Base-by-base conservation (phyloP, 1,284 basidiomycete species). In the Leccinum angustisporum region DNA sequence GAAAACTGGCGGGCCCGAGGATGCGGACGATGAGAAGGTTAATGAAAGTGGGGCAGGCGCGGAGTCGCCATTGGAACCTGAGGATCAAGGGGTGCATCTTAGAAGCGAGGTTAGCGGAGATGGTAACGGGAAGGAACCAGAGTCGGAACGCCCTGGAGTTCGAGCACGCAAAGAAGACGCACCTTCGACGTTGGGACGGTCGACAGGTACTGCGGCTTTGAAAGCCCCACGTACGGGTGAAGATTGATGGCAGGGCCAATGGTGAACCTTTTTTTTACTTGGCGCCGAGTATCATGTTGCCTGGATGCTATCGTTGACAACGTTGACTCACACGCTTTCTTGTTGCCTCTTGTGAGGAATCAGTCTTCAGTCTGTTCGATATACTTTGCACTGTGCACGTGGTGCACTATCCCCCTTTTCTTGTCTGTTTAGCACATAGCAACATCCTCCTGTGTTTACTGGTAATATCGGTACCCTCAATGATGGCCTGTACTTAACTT, bases 1-100 rank as follows among this genome's bases (percentile, higher is more conserved):
- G 61, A 80, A 79, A 66, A 85, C 86, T 4, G 85, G 83, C 18
- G 79, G 76, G 16, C 68, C 70, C 9, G 74, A 78, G 36, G 70
- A 78, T 58, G 74, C 58, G 10, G 71, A 68, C 1, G 67, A 75
- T 8, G 71, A 77, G 5, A 74, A 66, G 48, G 56, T 16, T 3
- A 57, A 57, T 25, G 68, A 61, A 31, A 46, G 63, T 4, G 61
- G 31, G 43, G 21, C 27, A 30, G 43, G 33, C n/a, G 54, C 31
- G 11, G 67, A 65, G 33, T 59, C 60, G 16, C 61, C 61, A 1
- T 59, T 30, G 5, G 61, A 62, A 18, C 55, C 14, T 25, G 59
- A 62, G 21, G 56, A 61, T 34, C 68, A 57, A 65, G 62, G 54
- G 52, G 54, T 52, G 30, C 36, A 43, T 54, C 53, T 53, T 52